Percentiles rank a stretch among this genome's conserved stretches.
Evolutionary conservation across 129 eudicot species (phyloP).

Genomic region (Tagetes patula): DNA sequence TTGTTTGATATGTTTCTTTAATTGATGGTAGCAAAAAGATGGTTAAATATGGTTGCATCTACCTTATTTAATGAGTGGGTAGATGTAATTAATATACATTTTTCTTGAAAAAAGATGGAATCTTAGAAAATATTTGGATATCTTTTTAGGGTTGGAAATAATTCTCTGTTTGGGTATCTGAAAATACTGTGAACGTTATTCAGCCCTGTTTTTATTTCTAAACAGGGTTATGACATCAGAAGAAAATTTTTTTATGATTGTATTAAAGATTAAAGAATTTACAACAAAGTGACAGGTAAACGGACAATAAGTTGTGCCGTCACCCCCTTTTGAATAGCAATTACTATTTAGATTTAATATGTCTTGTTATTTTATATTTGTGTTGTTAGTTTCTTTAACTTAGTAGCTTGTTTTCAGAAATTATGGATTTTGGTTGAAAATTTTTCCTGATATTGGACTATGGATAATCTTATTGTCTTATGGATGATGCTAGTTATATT

Average conservation of each 20-base stretch:
- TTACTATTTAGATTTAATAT: too few relatives aligned
- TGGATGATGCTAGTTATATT: not conserved
- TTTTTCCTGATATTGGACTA: not conserved
- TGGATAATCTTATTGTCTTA: not conserved
- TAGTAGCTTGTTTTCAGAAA: not conserved
- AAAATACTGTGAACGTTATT: constrained; percentile 34
- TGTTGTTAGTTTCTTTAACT: too few relatives aligned
- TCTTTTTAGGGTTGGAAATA: constrained; percentile 32
- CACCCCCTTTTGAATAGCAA: too few relatives aligned
- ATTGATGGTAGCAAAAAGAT: constrained; percentile 23
- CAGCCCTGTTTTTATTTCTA: constrained; percentile 41
- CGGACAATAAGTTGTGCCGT: too few relatives aligned
- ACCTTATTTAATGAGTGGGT: constrained; percentile 38
- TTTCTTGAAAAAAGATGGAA: constrained; percentile 42
- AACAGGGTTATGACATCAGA: constrained; percentile 31
- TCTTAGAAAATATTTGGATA: constrained; percentile 30
- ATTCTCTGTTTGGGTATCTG: constrained; percentile 41
- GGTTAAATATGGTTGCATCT: constrained; percentile 39
- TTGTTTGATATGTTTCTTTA: not conserved
- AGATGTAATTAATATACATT: constrained; percentile 31
- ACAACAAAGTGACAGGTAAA: too few relatives aligned
- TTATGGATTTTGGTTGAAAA: not conserved
- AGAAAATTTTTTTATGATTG: not conserved
- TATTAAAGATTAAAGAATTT: too few relatives aligned
- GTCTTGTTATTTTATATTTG: too few relatives aligned